Base-by-base conservation (phyloP, 495 filamentous ascomycete species). In the Podospora sp. region DNA sequence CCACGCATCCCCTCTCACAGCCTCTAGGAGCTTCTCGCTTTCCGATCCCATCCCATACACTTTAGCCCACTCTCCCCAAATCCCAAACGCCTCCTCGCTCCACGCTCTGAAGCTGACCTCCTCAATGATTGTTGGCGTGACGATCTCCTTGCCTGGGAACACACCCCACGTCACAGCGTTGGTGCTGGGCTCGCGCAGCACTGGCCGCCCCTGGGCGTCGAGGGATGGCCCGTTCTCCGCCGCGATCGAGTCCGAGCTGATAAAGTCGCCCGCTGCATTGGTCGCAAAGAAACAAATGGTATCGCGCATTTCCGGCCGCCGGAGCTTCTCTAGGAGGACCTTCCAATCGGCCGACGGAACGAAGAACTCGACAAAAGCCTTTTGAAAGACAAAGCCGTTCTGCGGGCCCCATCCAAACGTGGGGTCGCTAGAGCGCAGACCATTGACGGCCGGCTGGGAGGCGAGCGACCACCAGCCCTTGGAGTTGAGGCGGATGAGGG, bases 121-220 rank as follows among this genome's bases (percentile, higher is more conserved):
- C 77, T 99, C 95, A 68, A 99, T 97, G 75, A 99, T 99, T 21
- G 95, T 98, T 22, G 95, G 95, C 18, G 95, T 96, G 71, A 96
- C 86, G 69, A 99, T 99, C 81, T 99, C 95, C 79, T 97, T 97
- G 21, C 93, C 94, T 1, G 91, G 90, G 78, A 99, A 99, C 14
- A 91, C 90, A 36, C 95, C 95, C 95, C 95, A 99, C 2, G 95
- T 99, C 2, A 99, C 95, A 1, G 96, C 92, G 74, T 98, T 96
- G 49, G 96, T 92, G 72, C 79, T 82, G 21, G 86, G 83, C 46
- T 84, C 80, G 55, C 85, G 84, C 60, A 60, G 24, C 9, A 22
- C 20, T 35, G 26, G 26, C 49, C 55, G 3, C 7, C 67, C 67
- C 20, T 51, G 65, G 1, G 33, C 65, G n/a, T 68, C 67, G 25